Base-by-base conservation (phyloP, 441 rosid species). In the Adansonia madagascariensis region DNA sequence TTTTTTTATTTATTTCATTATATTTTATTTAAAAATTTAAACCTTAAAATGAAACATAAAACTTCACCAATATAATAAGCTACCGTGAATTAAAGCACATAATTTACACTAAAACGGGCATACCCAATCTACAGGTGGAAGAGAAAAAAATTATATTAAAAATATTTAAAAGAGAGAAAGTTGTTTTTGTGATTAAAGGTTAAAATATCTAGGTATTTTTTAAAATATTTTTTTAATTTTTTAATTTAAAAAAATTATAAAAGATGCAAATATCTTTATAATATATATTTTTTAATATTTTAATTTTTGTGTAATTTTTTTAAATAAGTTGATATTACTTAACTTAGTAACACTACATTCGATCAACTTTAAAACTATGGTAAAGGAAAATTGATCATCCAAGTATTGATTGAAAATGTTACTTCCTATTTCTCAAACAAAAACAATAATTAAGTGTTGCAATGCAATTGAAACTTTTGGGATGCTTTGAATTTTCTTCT, bases 401-500 rank as follows among this genome's bases (percentile, higher is more conserved):
- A 7, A 39, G 20, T n/a, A 64, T n/a, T 64, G 49, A 64, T 27
- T 31, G 35, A 20, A 20, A 50, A 63, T 47, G 77, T 70, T 39
- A 59, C 57, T 27, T 18, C 5, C 12, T 14, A 39, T 46, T 59
- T 11, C 11, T 55, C 49, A 5, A 50, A 0, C 20, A 65, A 66
- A 73, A 7, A 35, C 4, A 15, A 64, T 35, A 35, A 39, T 64
- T 15, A 2, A 39, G 46, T 24, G 27, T 1, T 41, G 22, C 1
- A 39, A 64, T 3, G 5, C 3, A 14, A 35, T 64, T 64, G 47
- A 35, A 39, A 35, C 49, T 15, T 62, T 15, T 60, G 39, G 39
- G 2, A 24, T 6, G 10, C 31, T 62, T 7, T 12, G 4, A 62
- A 6, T 14, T 61, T 24, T 60, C 35, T 24, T 4, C 39, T 18